A percentile compares a stretch with the other conserved stretches of the same genome.
Conservation (phyloP, 108 stramenopile species). For the Skeletonema grethae region DNA sequence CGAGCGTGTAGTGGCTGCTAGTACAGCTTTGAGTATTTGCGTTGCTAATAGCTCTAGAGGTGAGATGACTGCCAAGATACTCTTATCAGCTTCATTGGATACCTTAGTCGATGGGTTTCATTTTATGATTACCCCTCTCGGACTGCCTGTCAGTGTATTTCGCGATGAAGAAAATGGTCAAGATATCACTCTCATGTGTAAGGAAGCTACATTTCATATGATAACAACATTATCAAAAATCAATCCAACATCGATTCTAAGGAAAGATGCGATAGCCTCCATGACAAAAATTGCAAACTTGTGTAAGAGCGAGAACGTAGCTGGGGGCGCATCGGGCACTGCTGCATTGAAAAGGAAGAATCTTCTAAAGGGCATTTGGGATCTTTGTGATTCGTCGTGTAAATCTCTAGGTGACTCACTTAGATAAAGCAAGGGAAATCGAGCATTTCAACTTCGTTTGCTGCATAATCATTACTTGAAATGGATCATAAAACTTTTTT, state of each 20-base stretch:
- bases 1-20: slow-evolving; percentile 64
- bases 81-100: slow-evolving; percentile 49
- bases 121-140: slow-evolving; percentile 68
- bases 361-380: slow-evolving; percentile 67
- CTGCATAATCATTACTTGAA: too few species aligned
- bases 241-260: slow-evolving; percentile 30
- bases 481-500: too few species aligned
- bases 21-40: slow-evolving; percentile 60
- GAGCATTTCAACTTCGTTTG: background rate
- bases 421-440: background rate
- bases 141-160: slow-evolving; percentile 75
- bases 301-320: slow-evolving; percentile 67
- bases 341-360: slow-evolving; percentile 61
- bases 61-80: slow-evolving; percentile 45
- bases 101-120: slow-evolving; percentile 67
- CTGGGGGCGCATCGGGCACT: slow-evolving; percentile 52
- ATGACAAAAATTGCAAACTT: slow-evolving; percentile 61
- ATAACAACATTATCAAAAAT: slow-evolving; percentile 51
- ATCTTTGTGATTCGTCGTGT: slow-evolving; percentile 25
- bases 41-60: slow-evolving; percentile 57
- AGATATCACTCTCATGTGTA: slow-evolving; percentile 60
- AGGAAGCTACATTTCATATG: slow-evolving; percentile 68
- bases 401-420: slow-evolving; percentile 1
- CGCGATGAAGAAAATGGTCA: slow-evolving; percentile 52
- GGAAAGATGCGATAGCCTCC: slow-evolving; percentile 43